These are phyloP conservation scores for Fraxinus angustifolia DNA, from an alignment of 305 asterid genomes.

Conservation along the genomic window DNA sequence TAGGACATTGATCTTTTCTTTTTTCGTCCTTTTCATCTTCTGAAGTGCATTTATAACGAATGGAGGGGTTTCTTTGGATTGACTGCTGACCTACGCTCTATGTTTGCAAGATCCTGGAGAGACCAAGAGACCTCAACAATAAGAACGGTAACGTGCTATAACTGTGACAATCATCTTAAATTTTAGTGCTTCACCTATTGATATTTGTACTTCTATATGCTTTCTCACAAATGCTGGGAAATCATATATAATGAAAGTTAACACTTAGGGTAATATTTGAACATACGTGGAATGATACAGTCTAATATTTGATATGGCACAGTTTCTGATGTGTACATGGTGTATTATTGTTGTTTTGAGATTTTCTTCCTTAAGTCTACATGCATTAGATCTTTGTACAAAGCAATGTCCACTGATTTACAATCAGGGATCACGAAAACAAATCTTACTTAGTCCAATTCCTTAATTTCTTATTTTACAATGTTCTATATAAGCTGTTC, in stretches of 20 bases:
- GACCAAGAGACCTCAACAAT: constrained; percentile 48
- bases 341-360: constrained; percentile 5
- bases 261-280: not conserved
- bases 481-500: not conserved
- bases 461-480: not conserved
- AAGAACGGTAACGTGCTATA: constrained; percentile 44
- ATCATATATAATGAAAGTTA: not conserved
- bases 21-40: constrained; percentile 2
- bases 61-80: constrained; percentile 70
- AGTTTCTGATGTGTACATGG: not conserved
- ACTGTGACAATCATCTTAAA: not conserved
- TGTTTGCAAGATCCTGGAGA: constrained; percentile 50
- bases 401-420: not conserved
- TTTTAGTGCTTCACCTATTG: not conserved
- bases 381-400: not conserved
- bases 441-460: not conserved
- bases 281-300: not conserved
- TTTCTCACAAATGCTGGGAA: not conserved
- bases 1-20: not conserved
- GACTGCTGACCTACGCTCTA: constrained; percentile 61
- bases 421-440: not conserved
- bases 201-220: not conserved
- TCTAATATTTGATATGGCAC: not conserved
- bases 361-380: not conserved
- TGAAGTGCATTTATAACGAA: constrained; percentile 74